Percentiles rank a stretch among this genome's conserved stretches.
phyloP scores from a whole-genome alignment of 2,329 filamentous ascomycete species.

The Microsporum ferrugineum region DNA sequence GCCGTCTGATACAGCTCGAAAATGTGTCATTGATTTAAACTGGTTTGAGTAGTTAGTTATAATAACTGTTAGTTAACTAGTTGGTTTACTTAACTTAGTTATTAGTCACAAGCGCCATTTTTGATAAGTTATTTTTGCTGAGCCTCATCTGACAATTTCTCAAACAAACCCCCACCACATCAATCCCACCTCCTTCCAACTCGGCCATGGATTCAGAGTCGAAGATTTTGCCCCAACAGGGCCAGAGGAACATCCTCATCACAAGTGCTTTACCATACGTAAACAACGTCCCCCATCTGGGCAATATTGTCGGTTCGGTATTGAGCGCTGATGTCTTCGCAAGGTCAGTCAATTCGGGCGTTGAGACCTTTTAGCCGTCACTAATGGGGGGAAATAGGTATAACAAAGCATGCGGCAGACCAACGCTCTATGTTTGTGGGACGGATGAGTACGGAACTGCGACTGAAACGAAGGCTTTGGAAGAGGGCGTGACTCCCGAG shows the following conservation, averaged over 20 bases:
- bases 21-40: neutral
- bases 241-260: slow-evolving; percentile 77
- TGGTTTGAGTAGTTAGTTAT: neutral
- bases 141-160: neutral
- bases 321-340: slow-evolving; percentile 81
- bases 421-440: slow-evolving; percentile 41
- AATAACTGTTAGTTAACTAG: neutral
- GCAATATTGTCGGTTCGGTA: slow-evolving; percentile 78
- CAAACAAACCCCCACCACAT: slow-evolving; percentile 5
- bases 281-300: slow-evolving; percentile 69
- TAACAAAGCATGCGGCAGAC: slow-evolving; percentile 16
- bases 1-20: neutral
- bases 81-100: neutral
- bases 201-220: slow-evolving; percentile 12
- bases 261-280: slow-evolving; percentile 87
- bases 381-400: slow-evolving; percentile 10
- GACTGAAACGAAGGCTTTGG: slow-evolving; percentile 88
- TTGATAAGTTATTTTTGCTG: neutral
- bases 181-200: slow-evolving; percentile 3
- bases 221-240: slow-evolving; percentile 32
- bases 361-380: neutral
- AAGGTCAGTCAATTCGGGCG: slow-evolving; percentile 7
- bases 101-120: neutral
- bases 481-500: slow-evolving; percentile 70
- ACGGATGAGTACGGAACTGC: slow-evolving; percentile 93